Evolutionary conservation across 805 yeast genomes (phyloP).

Genomic region (Clavispora carvajalis): DNA sequence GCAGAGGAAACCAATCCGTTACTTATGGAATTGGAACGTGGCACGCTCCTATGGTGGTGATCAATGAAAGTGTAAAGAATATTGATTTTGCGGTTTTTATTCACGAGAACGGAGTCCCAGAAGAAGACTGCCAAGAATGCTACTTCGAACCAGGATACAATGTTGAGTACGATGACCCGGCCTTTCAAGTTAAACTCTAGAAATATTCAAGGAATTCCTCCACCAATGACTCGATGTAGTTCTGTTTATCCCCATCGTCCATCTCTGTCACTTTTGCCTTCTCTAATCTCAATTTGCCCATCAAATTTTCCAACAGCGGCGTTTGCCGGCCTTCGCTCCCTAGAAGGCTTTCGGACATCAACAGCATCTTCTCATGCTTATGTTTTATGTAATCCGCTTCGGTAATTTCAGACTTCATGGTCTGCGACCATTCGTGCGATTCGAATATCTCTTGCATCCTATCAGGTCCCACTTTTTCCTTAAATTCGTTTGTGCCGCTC

Average conservation of each 20-base stretch:
- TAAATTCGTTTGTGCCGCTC: slow-evolving; percentile 35
- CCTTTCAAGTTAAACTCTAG: neutral
- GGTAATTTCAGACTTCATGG: slow-evolving; percentile 8
- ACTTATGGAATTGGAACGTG: slow-evolving; percentile 83
- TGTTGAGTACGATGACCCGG: slow-evolving; percentile 19
- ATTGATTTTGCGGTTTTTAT: slow-evolving; percentile 84
- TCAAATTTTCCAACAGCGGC: slow-evolving; percentile 24
- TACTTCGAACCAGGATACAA: slow-evolving; percentile 57
- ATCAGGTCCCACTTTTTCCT: slow-evolving; percentile 38
- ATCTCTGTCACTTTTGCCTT: slow-evolving; percentile 23
- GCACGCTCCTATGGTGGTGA: slow-evolving; percentile 96
- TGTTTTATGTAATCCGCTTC: slow-evolving; percentile 15
- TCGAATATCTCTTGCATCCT: slow-evolving; percentile 44
- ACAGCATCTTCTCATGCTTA: slow-evolving; percentile 17
- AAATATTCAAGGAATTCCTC: slow-evolving; percentile 35
- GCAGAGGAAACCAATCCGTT: slow-evolving; percentile 81
- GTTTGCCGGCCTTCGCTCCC: slow-evolving; percentile 4
- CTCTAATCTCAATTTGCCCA: slow-evolving; percentile 32
- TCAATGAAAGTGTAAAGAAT: slow-evolving; percentile 47
- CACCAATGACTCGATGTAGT: slow-evolving; percentile 30
- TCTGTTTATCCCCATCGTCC: slow-evolving; percentile 23
- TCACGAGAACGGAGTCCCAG: slow-evolving; percentile 73
- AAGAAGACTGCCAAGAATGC: slow-evolving; percentile 81
- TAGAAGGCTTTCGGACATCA: slow-evolving; percentile 26
- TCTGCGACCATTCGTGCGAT: slow-evolving; percentile 42